Evolutionary conservation across 768 basidiomycete genomes (phyloP).

Genomic region (Psilocybe cubensis): DNA sequence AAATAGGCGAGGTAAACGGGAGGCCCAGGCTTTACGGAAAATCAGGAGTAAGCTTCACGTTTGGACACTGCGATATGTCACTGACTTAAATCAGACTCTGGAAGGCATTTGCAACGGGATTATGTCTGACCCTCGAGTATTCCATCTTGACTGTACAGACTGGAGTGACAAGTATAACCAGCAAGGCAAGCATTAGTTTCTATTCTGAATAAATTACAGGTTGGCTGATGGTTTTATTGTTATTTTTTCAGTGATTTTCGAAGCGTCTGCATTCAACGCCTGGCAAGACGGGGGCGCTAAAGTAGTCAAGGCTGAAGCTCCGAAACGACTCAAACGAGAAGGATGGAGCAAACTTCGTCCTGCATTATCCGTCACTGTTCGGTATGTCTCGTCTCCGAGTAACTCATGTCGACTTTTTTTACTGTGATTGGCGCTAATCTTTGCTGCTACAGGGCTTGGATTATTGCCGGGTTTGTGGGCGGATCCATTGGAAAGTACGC

Average conservation of each 20-base stretch:
- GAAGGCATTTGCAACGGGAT: constrained; percentile 37
- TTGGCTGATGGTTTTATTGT: not conserved
- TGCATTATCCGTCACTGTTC: constrained; percentile 39
- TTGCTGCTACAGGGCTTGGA: constrained; percentile 34
- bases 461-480: constrained; percentile 41
- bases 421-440: not conserved
- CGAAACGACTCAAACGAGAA: constrained; percentile 25
- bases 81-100: not conserved
- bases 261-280: constrained; percentile 26
- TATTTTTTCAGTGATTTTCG: constrained; percentile 31
- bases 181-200: constrained; percentile 37
- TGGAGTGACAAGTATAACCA: constrained; percentile 39
- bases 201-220: not conserved
- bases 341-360: constrained; percentile 36
- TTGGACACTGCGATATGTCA: too few species aligned
- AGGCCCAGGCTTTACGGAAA: constrained; percentile 12
- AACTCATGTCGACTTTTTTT: not conserved
- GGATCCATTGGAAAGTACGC: constrained; percentile 13
- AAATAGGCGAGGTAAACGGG: constrained; percentile 5
- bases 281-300: constrained; percentile 39
- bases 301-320: constrained; percentile 34
- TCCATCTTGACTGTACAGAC: constrained; percentile 34
- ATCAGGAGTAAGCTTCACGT: constrained; percentile 12
- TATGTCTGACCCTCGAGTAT: constrained; percentile 41
- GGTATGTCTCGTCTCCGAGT: constrained; percentile 28